A percentile compares a stretch with the other conserved stretches of the same genome.
phyloP scores from a whole-genome alignment of 2,329 filamentous ascomycete genomes.

The Aspergillus fischeri region DNA sequence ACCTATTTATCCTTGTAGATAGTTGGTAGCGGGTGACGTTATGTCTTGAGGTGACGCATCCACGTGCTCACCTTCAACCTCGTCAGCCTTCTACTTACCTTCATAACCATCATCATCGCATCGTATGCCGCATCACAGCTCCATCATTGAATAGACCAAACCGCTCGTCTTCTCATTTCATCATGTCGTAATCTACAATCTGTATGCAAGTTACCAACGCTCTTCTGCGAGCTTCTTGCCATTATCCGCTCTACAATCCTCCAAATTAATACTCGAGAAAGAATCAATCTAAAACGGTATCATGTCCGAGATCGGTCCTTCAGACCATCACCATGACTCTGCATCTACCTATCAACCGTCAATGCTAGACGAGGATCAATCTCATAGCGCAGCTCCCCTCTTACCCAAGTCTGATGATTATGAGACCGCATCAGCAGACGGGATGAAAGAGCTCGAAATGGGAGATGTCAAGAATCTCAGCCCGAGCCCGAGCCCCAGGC shows the following conservation, averaged over 20 bases:
- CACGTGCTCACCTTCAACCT: background rate
- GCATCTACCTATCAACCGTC: background rate
- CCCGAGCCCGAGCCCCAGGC: background rate
- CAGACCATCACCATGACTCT: background rate
- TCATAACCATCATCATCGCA: background rate
- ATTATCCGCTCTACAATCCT: background rate
- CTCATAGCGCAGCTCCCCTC: background rate
- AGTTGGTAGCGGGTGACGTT: background rate
- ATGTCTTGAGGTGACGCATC: background rate
- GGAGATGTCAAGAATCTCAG: background rate
- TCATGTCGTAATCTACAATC: background rate
- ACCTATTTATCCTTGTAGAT: background rate
- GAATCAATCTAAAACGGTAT: background rate
- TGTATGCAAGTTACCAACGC: background rate
- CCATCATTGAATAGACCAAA: background rate
- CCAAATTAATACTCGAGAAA: background rate
- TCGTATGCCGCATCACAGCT: background rate
- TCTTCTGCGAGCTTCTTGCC: background rate
- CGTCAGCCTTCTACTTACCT: background rate
- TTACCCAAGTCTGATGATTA: background rate
- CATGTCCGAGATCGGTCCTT: background rate
- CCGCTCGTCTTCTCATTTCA: background rate
- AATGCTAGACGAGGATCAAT: background rate
- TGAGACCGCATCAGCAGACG: background rate
- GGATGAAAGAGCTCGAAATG: background rate